Conservation (phyloP, 805 yeast species). For the Spathaspora hagerdaliae region DNA sequence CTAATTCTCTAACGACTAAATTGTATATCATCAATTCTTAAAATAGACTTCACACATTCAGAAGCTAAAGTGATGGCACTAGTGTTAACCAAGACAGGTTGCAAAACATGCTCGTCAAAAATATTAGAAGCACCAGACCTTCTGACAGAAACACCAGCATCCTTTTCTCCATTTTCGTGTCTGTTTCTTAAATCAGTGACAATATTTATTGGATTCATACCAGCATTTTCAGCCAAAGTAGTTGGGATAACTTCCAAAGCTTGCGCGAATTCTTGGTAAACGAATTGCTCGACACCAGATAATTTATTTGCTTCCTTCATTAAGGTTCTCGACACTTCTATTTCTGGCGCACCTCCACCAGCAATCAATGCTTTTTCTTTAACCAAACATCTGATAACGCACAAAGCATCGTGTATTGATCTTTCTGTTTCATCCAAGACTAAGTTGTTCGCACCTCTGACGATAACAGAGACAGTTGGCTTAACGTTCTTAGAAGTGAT, state of each 20-base stretch:
- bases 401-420: slow-evolving; percentile 93
- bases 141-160: slow-evolving; percentile 95
- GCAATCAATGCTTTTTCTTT: slow-evolving; percentile 88
- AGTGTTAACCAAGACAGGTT: slow-evolving; percentile 91
- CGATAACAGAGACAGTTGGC: slow-evolving; percentile 82
- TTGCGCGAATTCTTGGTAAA: slow-evolving; percentile 87
- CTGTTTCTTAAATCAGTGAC: slow-evolving; percentile 88
- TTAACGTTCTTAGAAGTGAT: slow-evolving; percentile 49
- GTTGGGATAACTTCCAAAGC: slow-evolving; percentile 93
- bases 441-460: slow-evolving; percentile 91
- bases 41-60: slow-evolving; percentile 91
- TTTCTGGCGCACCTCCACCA: slow-evolving; percentile 99
- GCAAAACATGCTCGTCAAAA: slow-evolving; percentile 89
- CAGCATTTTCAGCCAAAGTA: slow-evolving; percentile 93
- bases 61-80: slow-evolving; percentile 94
- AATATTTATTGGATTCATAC: slow-evolving; percentile 83
- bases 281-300: slow-evolving; percentile 84
- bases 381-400: slow-evolving; percentile 86
- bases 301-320: slow-evolving; percentile 66
- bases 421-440: slow-evolving; percentile 95
- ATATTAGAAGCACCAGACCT: slow-evolving; percentile 91
- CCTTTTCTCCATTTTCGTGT: slow-evolving; percentile 85
- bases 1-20: slow-evolving; percentile 46
- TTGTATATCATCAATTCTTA: slow-evolving; percentile 96
- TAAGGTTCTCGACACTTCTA: slow-evolving; percentile 76